Base-by-base conservation (phyloP, 2,329 filamentous ascomycete genomes). In the Exserohilum rostratum region DNA sequence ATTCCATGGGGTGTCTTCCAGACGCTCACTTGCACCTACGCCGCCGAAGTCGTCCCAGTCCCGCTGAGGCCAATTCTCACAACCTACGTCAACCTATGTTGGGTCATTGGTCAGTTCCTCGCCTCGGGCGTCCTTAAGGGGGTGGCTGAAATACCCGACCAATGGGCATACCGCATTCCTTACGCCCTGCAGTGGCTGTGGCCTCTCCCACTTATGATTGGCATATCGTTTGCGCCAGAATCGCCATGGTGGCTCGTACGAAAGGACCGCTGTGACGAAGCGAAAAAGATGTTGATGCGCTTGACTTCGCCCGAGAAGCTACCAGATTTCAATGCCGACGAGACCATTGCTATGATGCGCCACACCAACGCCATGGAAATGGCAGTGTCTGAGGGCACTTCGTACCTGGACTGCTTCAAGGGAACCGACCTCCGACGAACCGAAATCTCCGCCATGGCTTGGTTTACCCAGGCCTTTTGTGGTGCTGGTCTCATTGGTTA, bases 341-440 rank as follows among this genome's bases (percentile, higher is more conserved):
- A 74, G 35, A 95, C 90, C 0, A 82, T 96, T 57, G 87, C 90
- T 65, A 95, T 96, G 90, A 96, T 96, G 89, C 85, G 91, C 3
- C 90, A 95, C 70, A 96, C 91, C 3, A 92, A 90, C 5, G 88
- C 89, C 1, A 79, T 96, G 12, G 92, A 96, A 72, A 83, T 90
- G 69, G 79, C 85, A 73, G 87, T 90, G 7, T 67, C 67, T 34
- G 78, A 79, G 11, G 91, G 91, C 33, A 85, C 89, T 7, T 87
- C 83, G 33, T 96, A 95, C 75, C 75, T 84, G 64, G 91, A 96
- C 73, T 96, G 91, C 78, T 96, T 96, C 83, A 87, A 83, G 73
- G 90, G 91, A n/a, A 84, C 85, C 17, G 87, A 96, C 70, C 80
- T 88, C 46, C 88, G 91, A 55, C 86, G 91, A 18, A 96, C 91